Conservation (phyloP, 306 rosid species). For the Cicer yamashitae region DNA sequence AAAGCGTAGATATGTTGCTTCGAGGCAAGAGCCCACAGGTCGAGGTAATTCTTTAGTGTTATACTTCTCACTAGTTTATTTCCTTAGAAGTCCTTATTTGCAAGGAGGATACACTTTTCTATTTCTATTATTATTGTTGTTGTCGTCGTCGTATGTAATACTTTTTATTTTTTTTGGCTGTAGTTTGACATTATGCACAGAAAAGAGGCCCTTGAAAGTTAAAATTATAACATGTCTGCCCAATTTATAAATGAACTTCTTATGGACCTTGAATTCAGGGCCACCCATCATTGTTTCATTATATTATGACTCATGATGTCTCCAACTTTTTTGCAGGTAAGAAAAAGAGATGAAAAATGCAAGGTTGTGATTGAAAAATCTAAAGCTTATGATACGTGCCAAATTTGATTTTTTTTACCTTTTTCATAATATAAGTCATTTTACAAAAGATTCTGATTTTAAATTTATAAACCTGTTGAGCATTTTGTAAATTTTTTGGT, state of each 20-base stretch:
- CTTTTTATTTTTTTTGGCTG: conserved; percentile 20
- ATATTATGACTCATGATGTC: conserved; percentile 25
- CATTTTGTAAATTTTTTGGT: conserved; percentile 35
- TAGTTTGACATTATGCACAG: conserved; percentile 23
- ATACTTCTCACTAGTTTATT: conserved; percentile 33
- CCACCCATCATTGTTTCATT: conserved; percentile 27
- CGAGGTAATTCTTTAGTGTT: conserved; percentile 58
- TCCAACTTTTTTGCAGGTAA: conserved; percentile 56
- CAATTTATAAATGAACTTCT: conserved; percentile 13
- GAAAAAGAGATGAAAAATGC: conserved; percentile 60
- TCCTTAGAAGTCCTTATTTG: conserved; percentile 15
- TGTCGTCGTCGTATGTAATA: neutral
- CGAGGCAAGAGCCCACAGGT: conserved; percentile 63
- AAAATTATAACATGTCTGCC: neutral
- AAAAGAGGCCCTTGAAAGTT: conserved; percentile 10
- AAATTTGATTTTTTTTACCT: conserved; percentile 28
- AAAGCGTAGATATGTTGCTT: conserved; percentile 75
- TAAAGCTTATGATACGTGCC: conserved; percentile 61
- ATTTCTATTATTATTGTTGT: conserved; percentile 1
- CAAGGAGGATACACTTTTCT: conserved; percentile 26
- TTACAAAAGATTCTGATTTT: neutral
- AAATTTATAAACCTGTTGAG: conserved; percentile 15
- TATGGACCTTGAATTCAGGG: conserved; percentile 15
- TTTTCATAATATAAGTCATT: neutral
- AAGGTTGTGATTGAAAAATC: conserved; percentile 71